Base-by-base conservation (phyloP, 2,329 filamentous ascomycete species). In the Polytolypa hystricis region DNA sequence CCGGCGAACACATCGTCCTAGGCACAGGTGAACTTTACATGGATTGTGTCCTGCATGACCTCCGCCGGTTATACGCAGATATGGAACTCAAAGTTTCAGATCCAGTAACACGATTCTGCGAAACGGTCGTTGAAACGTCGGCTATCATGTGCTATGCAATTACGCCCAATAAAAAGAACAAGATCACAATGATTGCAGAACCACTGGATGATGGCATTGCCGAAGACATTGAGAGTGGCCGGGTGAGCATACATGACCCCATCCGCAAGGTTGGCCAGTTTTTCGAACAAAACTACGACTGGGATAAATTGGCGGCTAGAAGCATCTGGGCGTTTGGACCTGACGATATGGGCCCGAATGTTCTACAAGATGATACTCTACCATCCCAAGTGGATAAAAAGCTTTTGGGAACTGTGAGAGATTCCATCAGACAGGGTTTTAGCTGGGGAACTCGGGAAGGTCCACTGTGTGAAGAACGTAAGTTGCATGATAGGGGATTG, bases 21-120 rank as follows among this genome's bases (percentile, higher is more conserved):
- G 91, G 91, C 16, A 98, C 91, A 0, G 91, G 91, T 42, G 91
- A 98, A 59, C 70, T 98, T n/a, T 98, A 98, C 66, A 96, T 98
- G 87, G 91, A 98, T 58, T 98, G 91, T 52, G 89, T 98, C 3
- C 71, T 98, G 30, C 91, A 98, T 58, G 91, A 98, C 55, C 71
- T 98, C 31, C 81, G 91, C 37, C 76, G 79, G 27, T 63, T 96
- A n/a, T 98, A 95, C 55, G 87, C 91, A 10, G 89, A 96, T 52
- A 98, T 98, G 91, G 91, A 98, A 58, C 83, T 98, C 64, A 96
- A 96, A 64, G 85, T 98, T 33, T 98, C 91, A 0, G 91, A 98
- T 56, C 91, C 91, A 1, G 89, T 98, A 29, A 96, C 91, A 11
- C 74, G 91, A 32, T 98, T 98, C 69, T 95, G 86, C 62, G 91